Evolutionary conservation across 2,329 filamentous ascomycete species (phyloP).

Genomic region (Cercospora zeae-maydis): DNA sequence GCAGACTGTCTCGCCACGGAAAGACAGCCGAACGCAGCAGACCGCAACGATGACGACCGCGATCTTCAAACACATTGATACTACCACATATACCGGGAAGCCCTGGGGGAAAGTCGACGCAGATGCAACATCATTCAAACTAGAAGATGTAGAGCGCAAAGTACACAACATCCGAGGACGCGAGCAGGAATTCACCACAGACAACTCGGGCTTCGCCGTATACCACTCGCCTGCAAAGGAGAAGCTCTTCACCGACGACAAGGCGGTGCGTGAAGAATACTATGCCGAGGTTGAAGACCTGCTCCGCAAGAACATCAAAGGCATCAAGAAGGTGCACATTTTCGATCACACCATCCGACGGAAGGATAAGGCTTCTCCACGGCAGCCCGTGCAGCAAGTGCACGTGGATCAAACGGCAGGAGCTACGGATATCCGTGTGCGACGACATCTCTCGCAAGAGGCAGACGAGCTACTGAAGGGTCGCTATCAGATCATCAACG

Average conservation of each 20-base stretch:
- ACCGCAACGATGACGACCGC: constrained; percentile 54
- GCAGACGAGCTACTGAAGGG: constrained; percentile 55
- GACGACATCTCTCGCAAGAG: constrained; percentile 57
- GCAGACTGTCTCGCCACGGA: neutral
- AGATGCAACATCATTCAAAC: constrained; percentile 53
- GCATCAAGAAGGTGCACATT: constrained; percentile 60
- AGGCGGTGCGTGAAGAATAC: constrained; percentile 54
- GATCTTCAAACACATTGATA: constrained; percentile 60
- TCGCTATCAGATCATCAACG: constrained; percentile 66
- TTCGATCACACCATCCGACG: constrained; percentile 70
- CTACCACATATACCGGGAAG: constrained; percentile 46
- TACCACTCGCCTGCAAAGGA: constrained; percentile 52
- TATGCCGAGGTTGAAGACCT: constrained; percentile 61
- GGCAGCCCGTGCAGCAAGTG: constrained; percentile 65
- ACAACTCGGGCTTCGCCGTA: constrained; percentile 58
- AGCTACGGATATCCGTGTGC: constrained; percentile 60
- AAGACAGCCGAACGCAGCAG: neutral
- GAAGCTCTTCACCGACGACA: constrained; percentile 55
- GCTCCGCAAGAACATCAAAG: constrained; percentile 53
- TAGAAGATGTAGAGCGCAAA: constrained; percentile 45
- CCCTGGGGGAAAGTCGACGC: constrained; percentile 65
- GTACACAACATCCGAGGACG: constrained; percentile 56
- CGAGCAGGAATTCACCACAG: constrained; percentile 51
- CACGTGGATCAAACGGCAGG: constrained; percentile 68
- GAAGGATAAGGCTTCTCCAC: constrained; percentile 51